These are phyloP conservation scores for Xerocomus spinulosus DNA, from an alignment of 768 basidiomycete species.

Conservation along the genomic window DNA sequence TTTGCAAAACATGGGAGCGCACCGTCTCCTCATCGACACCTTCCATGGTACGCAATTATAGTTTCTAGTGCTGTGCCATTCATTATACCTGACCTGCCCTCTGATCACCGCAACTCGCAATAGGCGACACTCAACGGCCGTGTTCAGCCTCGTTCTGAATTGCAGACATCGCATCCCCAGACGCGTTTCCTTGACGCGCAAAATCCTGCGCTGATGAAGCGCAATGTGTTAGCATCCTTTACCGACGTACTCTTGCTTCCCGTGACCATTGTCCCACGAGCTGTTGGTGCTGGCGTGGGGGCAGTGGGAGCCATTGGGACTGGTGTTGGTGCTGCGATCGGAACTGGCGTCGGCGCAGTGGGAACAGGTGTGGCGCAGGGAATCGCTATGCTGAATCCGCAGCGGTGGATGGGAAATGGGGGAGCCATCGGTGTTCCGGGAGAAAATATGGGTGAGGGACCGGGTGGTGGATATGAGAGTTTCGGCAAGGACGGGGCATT, in stretches of 20 bases:
- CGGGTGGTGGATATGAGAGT: conserved; percentile 19
- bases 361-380: conserved; percentile 77
- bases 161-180: conserved; percentile 5
- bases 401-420: conserved; percentile 64
- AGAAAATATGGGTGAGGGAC: background rate
- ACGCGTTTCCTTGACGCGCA: conserved; percentile 76
- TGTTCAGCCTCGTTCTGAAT: background rate
- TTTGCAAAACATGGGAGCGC: conserved; percentile 77
- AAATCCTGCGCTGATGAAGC: conserved; percentile 89
- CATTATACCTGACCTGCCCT: background rate
- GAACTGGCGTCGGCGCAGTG: conserved; percentile 49
- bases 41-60: conserved; percentile 34
- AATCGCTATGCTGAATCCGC: conserved; percentile 85
- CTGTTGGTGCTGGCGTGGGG: conserved; percentile 67
- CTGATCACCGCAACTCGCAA: background rate
- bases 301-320: conserved; percentile 5
- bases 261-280: conserved; percentile 92
- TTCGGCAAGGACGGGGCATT: conserved; percentile 36
- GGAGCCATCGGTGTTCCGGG: conserved; percentile 1
- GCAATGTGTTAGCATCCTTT: conserved; percentile 89
- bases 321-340: conserved; percentile 34
- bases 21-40: conserved; percentile 30
- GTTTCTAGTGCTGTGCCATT: no score
- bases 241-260: conserved; percentile 85
- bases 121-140: conserved; percentile 10